phyloP scores from a whole-genome alignment of 495 filamentous ascomycete species.

The Penicilliopsis zonata region DNA sequence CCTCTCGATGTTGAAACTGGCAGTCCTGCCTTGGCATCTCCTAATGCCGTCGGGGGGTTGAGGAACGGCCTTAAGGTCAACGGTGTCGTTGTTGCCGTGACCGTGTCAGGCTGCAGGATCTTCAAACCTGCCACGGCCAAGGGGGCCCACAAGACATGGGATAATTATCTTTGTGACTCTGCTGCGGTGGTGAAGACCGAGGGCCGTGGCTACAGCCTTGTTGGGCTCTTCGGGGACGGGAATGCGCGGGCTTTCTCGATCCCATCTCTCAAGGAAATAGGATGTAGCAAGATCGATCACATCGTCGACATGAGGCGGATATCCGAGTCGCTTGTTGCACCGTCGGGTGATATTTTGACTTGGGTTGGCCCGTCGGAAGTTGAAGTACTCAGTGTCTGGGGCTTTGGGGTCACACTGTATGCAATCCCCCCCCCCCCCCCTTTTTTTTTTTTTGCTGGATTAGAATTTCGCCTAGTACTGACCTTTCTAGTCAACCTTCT shows the following conservation, averaged over 20 bases:
- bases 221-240: conserved; percentile 75
- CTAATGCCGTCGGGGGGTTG: conserved; percentile 55
- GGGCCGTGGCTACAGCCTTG: conserved; percentile 60
- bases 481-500: conserved; percentile 25
- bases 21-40: conserved; percentile 60
- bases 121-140: conserved; percentile 77
- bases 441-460: conserved; percentile 9
- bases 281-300: conserved; percentile 45
- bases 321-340: conserved; percentile 52
- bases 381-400: conserved; percentile 69
- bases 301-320: conserved; percentile 64
- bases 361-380: conserved; percentile 89
- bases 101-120: conserved; percentile 61
- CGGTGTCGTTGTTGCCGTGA: conserved; percentile 59
- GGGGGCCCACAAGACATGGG: conserved; percentile 81
- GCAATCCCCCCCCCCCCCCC: conserved; percentile 5
- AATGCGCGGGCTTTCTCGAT: conserved; percentile 69
- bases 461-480: conserved; percentile 26
- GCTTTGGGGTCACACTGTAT: conserved; percentile 47
- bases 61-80: conserved; percentile 58
- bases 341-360: conserved; percentile 66
- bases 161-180: conserved; percentile 66
- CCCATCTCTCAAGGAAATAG: conserved; percentile 76
- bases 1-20: conserved; percentile 73
- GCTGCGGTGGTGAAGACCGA: conserved; percentile 63